phyloP scores from a whole-genome alignment of 225 moss, liverwort and hornwort species.

The Antitrichia curtipendula region DNA sequence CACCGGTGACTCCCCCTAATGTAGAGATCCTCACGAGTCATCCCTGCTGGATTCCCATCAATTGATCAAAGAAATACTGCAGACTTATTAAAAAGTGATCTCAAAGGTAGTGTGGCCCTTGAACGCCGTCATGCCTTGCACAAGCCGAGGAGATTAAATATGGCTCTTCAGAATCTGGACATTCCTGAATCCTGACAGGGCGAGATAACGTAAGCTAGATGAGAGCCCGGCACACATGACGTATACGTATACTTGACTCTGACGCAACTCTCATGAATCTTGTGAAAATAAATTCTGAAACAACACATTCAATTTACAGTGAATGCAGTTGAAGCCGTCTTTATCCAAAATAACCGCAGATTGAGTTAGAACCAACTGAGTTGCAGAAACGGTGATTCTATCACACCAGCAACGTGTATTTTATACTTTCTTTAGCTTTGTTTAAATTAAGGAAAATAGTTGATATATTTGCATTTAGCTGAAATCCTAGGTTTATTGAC shows the following conservation, averaged over 20 bases:
- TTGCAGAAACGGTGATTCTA: neutral
- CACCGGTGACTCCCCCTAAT: neutral
- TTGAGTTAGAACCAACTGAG: neutral
- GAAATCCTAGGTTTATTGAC: neutral
- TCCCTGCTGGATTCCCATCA: conserved; percentile 1
- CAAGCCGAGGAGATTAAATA: neutral
- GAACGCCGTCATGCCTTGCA: neutral
- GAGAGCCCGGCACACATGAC: neutral
- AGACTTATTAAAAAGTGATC: neutral
- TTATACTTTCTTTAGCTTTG: neutral
- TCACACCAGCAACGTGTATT: no score
- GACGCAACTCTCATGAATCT: neutral
- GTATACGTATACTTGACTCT: neutral
- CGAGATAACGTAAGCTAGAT: neutral
- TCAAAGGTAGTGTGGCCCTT: neutral
- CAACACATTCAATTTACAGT: neutral
- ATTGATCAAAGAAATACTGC: neutral
- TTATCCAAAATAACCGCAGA: neutral
- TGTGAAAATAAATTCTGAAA: neutral
- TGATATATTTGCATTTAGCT: no score
- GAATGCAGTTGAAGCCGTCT: neutral
- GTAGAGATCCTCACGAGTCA: neutral
- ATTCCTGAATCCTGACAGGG: no score
- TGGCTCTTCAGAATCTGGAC: neutral
- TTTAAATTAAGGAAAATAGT: neutral